phyloP scores from a whole-genome alignment of 2,329 filamentous ascomycete genomes.

The Lasiodiplodia hormozganensis region DNA sequence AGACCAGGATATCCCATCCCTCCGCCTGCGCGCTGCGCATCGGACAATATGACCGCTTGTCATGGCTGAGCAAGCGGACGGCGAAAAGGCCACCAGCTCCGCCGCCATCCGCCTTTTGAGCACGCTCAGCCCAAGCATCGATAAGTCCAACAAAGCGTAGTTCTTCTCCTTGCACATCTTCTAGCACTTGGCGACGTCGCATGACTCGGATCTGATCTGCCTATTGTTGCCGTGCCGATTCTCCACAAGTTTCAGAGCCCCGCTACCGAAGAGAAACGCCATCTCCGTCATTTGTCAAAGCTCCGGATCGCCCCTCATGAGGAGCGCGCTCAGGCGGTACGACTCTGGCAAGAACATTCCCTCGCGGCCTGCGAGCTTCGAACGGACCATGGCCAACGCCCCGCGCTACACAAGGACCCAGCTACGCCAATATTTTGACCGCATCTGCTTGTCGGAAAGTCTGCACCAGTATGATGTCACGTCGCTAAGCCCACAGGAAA shows the following conservation, averaged over 20 bases:
- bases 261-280: constrained; percentile 1
- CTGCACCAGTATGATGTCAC: constrained; percentile 39
- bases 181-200: background rate
- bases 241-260: background rate
- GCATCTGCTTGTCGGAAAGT: constrained; percentile 39
- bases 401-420: constrained; percentile 38
- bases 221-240: background rate
- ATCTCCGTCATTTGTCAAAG: constrained; percentile 16
- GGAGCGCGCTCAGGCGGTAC: constrained; percentile 20
- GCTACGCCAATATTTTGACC: constrained; percentile 44
- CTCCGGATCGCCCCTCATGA: constrained; percentile 11
- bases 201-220: constrained; percentile 1
- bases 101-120: constrained; percentile 1
- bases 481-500: constrained; percentile 34
- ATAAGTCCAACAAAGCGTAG: background rate
- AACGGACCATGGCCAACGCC: constrained; percentile 16
- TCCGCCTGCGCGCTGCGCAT: background rate
- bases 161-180: background rate
- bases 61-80: background rate
- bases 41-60: constrained; percentile 3
- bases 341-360: constrained; percentile 17
- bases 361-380: background rate
- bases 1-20: constrained; percentile 12
- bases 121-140: background rate
- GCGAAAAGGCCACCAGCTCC: constrained; percentile 12